Base-by-base conservation (phyloP, 768 basidiomycete genomes). In the Kwoniella pini region DNA sequence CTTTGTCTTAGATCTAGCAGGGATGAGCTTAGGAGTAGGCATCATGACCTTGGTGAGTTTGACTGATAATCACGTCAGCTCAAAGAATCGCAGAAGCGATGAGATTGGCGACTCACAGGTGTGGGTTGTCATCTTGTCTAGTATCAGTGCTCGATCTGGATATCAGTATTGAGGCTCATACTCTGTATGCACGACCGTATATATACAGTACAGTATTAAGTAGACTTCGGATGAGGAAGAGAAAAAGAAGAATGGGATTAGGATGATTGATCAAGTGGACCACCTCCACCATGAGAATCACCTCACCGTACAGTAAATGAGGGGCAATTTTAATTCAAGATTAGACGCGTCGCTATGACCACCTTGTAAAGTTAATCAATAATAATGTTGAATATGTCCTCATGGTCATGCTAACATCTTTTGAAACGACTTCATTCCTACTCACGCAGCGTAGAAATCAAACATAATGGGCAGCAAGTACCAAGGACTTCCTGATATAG, bases 401-500 rank as follows among this genome's bases (percentile, higher is more conserved):
- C 26, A 28, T n/a, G n/a, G n/a, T n/a, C n/a, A n/a, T n/a, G n/a
- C n/a, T n/a, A n/a, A n/a, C n/a, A n/a, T n/a, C n/a, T n/a, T n/a
- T n/a, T n/a, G n/a, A n/a, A n/a, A n/a, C n/a, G n/a, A n/a, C n/a
- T n/a, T n/a, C n/a, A n/a, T 45, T 45, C 22, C 9, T 30, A 5
- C 19, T 40, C 5, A 40, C 42, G 17, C 21, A 7, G 15, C 46
- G n/a, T n/a, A n/a, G n/a, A n/a, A 49, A 22, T 0, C n/a, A 54
- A 30, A 7, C 12, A 62, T 0, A 17, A 74, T 71, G 70, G 48
- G 33, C 28, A 65, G 44, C 55, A 79, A 79, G 43, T 79, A 79
- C 42, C 59, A 69, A 11, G 67, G 68, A 19, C 68, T 78, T 10
- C 77, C 77, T 6, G 79, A 79, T 58, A 78, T 79, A 38, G 79